Evolutionary conservation across 2,329 filamentous ascomycete genomes (phyloP).

Genomic region (Fusarium metavorans): DNA sequence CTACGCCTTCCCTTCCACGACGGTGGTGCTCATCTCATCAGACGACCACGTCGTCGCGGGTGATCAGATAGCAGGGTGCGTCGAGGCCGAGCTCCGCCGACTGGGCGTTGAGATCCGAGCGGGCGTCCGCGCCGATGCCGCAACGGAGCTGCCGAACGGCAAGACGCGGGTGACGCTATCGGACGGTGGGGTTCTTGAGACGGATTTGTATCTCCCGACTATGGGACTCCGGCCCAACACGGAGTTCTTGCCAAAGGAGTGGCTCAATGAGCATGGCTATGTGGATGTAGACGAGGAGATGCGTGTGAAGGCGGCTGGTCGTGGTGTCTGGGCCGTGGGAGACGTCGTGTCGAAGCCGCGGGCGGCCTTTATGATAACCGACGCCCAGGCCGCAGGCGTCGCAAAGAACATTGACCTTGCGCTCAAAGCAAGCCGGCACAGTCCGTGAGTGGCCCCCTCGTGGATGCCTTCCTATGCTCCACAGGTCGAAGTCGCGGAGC

Average conservation of each 20-base stretch:
- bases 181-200: slow-evolving; percentile 60
- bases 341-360: slow-evolving; percentile 65
- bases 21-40: slow-evolving; percentile 61
- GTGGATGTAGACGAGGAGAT: slow-evolving; percentile 64
- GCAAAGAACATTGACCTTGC: slow-evolving; percentile 65
- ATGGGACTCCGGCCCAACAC: slow-evolving; percentile 68
- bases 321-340: slow-evolving; percentile 65
- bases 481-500: slow-evolving; percentile 63
- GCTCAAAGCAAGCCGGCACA: slow-evolving; percentile 58
- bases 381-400: slow-evolving; percentile 66
- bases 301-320: slow-evolving; percentile 57
- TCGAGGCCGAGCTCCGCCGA: slow-evolving; percentile 62
- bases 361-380: slow-evolving; percentile 70
- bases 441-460: slow-evolving; percentile 59
- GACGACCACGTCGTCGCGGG: slow-evolving; percentile 57
- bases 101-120: slow-evolving; percentile 63
- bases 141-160: slow-evolving; percentile 53
- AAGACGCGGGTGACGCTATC: slow-evolving; percentile 62
- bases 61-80: slow-evolving; percentile 57
- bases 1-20: slow-evolving; percentile 62
- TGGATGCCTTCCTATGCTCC: slow-evolving; percentile 63
- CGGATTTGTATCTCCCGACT: slow-evolving; percentile 69
- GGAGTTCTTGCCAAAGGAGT: slow-evolving; percentile 60
- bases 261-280: slow-evolving; percentile 59
- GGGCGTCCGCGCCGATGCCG: slow-evolving; percentile 54